Evolutionary conservation across 2,329 filamentous ascomycete species (phyloP).

Genomic region (Aspergillus sclerotialis): DNA sequence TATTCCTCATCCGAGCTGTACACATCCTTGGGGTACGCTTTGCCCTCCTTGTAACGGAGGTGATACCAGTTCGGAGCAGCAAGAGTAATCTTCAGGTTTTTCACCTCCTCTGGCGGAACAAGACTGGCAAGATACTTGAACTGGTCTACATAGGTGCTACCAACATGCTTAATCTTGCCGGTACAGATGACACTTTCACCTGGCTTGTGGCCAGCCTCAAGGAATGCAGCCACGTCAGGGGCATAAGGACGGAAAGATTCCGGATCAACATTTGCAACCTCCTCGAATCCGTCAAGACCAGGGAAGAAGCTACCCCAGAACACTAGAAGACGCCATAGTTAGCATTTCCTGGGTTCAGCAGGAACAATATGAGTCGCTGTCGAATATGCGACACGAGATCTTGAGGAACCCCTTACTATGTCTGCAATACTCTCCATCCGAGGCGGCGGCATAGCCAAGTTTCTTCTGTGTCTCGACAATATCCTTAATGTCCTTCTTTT

Average conservation of each 20-base stretch:
- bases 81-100: conserved; percentile 62
- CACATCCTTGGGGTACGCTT: conserved; percentile 50
- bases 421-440: conserved; percentile 60
- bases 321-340: conserved; percentile 26
- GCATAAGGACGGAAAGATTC: conserved; percentile 53
- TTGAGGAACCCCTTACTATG: conserved; percentile 33
- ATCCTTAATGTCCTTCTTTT: conserved; percentile 59
- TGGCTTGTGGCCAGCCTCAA: conserved; percentile 51
- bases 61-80: conserved; percentile 65
- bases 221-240: conserved; percentile 56
- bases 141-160: conserved; percentile 51
- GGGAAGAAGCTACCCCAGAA: conserved; percentile 54
- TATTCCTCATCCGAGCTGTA: conserved; percentile 55
- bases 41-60: conserved; percentile 51
- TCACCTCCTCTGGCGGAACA: conserved; percentile 54
- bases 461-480: conserved; percentile 60
- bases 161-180: conserved; percentile 51
- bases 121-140: conserved; percentile 54
- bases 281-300: conserved; percentile 48
- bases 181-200: conserved; percentile 52
- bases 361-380: too few relatives aligned
- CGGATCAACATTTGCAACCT: conserved; percentile 41
- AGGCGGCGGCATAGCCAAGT: conserved; percentile 56
- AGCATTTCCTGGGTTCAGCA: neutral
- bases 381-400: too few relatives aligned